Conservation (phyloP, 106 monocot species). For the Acanthochlamys bracteata region DNA sequence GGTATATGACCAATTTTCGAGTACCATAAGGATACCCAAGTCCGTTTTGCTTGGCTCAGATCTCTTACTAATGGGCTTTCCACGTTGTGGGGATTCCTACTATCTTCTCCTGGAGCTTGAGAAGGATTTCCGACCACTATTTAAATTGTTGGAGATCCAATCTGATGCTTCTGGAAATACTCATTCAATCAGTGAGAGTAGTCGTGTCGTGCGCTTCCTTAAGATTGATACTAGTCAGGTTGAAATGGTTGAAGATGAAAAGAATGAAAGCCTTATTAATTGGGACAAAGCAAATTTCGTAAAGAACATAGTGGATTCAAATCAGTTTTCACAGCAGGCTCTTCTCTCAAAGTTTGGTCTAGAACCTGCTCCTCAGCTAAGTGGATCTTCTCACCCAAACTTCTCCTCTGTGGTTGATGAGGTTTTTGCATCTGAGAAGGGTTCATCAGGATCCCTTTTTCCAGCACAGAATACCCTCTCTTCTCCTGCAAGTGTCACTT, state of each 20-base stretch:
- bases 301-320: constrained; percentile 16
- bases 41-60: constrained; percentile 51
- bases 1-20: constrained; percentile 75
- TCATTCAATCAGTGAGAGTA: constrained; percentile 34
- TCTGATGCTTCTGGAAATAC: constrained; percentile 39
- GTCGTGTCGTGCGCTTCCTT: constrained; percentile 37
- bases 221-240: constrained; percentile 70
- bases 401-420: constrained; percentile 95
- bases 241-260: constrained; percentile 64
- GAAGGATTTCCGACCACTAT: constrained; percentile 75
- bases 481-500: constrained; percentile 21
- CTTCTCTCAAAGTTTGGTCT: constrained; percentile 25
- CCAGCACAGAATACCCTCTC: constrained; percentile 19
- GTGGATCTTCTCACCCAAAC: constrained; percentile 35
- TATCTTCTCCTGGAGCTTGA: constrained; percentile 89
- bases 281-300: constrained; percentile 45
- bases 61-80: constrained; percentile 73
- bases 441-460: constrained; percentile 14
- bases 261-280: constrained; percentile 60
- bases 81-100: constrained; percentile 71
- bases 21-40: constrained; percentile 62
- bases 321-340: constrained; percentile 24
- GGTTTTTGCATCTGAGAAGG: constrained; percentile 72
- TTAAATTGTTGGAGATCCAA: constrained; percentile 71
- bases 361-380: constrained; percentile 33